Conservation (phyloP, 208 protist species). For the Leishmania arabica region DNA sequence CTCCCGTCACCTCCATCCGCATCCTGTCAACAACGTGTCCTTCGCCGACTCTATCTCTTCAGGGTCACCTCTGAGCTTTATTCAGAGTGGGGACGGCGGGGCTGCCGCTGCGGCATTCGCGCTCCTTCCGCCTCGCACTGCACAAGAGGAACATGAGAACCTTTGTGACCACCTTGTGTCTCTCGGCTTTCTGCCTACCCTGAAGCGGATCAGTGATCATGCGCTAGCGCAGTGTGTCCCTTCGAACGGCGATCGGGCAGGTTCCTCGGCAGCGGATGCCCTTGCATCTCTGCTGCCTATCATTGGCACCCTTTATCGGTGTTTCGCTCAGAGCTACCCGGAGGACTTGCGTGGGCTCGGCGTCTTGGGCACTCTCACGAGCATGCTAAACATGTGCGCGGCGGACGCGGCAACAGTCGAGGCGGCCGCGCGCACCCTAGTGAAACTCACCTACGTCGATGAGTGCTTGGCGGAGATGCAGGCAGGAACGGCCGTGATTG, state of each 20-base stretch:
- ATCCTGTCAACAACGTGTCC: neutral
- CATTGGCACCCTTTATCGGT: slow-evolving; percentile 14
- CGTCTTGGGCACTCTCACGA: slow-evolving; percentile 37
- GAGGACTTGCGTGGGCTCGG: slow-evolving; percentile 11
- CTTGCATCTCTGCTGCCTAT: slow-evolving; percentile 7
- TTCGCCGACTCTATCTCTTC: neutral
- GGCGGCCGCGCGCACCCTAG: slow-evolving; percentile 60
- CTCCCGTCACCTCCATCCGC: neutral
- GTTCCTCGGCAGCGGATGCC: neutral
- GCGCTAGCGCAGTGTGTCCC: slow-evolving; percentile 1
- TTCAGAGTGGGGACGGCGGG: neutral
- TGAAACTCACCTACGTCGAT: slow-evolving; percentile 69
- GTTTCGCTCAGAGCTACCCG: slow-evolving; percentile 18
- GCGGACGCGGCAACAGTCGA: slow-evolving; percentile 44
- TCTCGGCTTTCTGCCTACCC: slow-evolving; percentile 34
- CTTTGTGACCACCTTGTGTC: slow-evolving; percentile 38
- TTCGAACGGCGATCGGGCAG: neutral
- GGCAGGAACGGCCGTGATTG: slow-evolving; percentile 29
- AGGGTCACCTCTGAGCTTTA: slow-evolving; percentile 16
- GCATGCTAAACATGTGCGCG: slow-evolving; percentile 39
- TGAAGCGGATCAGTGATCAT: slow-evolving; percentile 35
- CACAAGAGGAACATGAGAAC: slow-evolving; percentile 12
- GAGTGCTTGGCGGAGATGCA: slow-evolving; percentile 43
- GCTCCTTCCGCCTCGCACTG: neutral
- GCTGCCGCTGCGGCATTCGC: neutral